Base-by-base conservation (phyloP, 1,284 basidiomycete species). In the Cutaneotrichosporon mucoides region DNA sequence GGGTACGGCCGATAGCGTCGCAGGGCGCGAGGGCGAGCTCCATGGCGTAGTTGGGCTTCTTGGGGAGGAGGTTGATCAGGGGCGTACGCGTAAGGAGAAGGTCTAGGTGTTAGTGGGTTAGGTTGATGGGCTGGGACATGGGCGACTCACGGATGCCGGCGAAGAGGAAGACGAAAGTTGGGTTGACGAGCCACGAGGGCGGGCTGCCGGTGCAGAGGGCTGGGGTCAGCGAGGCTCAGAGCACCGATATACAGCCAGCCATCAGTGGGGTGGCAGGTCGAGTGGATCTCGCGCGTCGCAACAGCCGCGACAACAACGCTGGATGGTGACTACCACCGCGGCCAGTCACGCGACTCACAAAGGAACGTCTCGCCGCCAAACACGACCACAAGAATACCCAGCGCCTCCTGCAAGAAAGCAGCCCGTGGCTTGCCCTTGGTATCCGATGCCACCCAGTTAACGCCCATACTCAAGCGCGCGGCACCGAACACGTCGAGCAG, bases 281-380 rank as follows among this genome's bases (percentile, higher is more conserved):
- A 24, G 24, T 24, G 24, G 24, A 24, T 24, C 24, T 24, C 24
- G 24, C 24, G 24, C 24, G 24, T 24, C 24, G 24, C 24, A 24
- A 24, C 24, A 24, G 24, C 24, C 24, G 24, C 24, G 24, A 24
- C 24, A 24, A 24, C 24, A 24, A 24, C 24, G 24, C 24, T 24
- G 24, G 24, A 24, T 24, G 24, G 24, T 24, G 24, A 24, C 24
- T 24, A 24, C 24, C 24, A 24, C 24, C 24, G 24, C 24, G 24
- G 24, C 24, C 24, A 24, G 24, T 24, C 24, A 7, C 9, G n/a
- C 11, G 7, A 65, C 75, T 67, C 52, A 77, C 76, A 61, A 0
- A 79, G 66, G 46, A 78, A 77, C 1, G 76, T 78, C 61, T 79
- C 77, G 16, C 75, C 76, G 13, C 77, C 77, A 63, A 76, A 79